Evolutionary conservation across 176 grass and related monocot species (phyloP).

Genomic region (Hordeum vulgare): MorexV3_pseudomolecules_assembly NC_058520.1:52509690-52510189

Average conservation of each 20-base stretch:
- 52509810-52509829: background rate
- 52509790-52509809: background rate
- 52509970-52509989: background rate
- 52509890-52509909: background rate
- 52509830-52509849: background rate
- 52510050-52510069: background rate
- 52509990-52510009: background rate
- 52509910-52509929: background rate
- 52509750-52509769: background rate
- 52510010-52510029: background rate
- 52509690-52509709: slow-evolving; percentile 89
- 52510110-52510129: slow-evolving; percentile 6
- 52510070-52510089: background rate
- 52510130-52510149: background rate
- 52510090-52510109: background rate
- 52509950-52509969: background rate
- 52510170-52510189: background rate
- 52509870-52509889: background rate
- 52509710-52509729: slow-evolving; percentile 42
- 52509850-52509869: background rate
- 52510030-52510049: background rate
- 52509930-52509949: background rate
- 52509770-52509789: background rate
- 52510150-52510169: background rate
- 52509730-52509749: background rate